Percentiles rank a stretch among this genome's conserved stretches.
Evolutionary conservation across 805 yeast species (phyloP).

Genomic region (Crinitomyces ghanaensis): DNA sequence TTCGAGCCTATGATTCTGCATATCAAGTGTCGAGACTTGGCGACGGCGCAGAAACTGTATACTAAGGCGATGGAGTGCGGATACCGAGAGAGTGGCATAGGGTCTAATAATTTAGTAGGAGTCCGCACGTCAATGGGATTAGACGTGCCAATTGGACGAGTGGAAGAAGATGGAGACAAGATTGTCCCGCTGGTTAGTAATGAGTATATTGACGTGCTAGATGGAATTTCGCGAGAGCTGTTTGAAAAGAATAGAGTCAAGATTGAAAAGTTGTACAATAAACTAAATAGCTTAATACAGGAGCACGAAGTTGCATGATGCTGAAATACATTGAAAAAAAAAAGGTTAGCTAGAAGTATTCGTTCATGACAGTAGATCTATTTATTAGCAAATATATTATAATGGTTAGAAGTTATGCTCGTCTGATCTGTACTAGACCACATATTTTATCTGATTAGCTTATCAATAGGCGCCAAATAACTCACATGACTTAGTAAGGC

Average conservation of each 20-base stretch:
- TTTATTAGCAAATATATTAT: too few species aligned
- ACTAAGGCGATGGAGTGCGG: slow-evolving; percentile 75
- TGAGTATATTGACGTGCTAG: slow-evolving; percentile 40
- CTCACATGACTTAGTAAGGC: too few species aligned
- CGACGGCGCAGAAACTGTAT: slow-evolving; percentile 49
- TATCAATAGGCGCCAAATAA: too few species aligned
- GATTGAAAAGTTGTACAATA: slow-evolving; percentile 34
- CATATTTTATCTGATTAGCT: too few species aligned
- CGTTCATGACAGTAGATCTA: too few species aligned
- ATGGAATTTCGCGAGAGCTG: slow-evolving; percentile 46
- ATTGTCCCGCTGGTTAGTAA: slow-evolving; percentile 37
- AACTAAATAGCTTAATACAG: slow-evolving; percentile 2
- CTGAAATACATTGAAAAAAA: not conserved
- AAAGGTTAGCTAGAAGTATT: too few species aligned
- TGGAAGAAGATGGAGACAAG: slow-evolving; percentile 27
- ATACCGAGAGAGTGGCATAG: slow-evolving; percentile 79
- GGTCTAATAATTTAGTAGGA: slow-evolving; percentile 66
- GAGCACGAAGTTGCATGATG: not conserved
- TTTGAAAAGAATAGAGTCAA: slow-evolving; percentile 56
- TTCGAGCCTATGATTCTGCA: slow-evolving; percentile 81
- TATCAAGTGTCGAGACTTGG: slow-evolving; percentile 58
- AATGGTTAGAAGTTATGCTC: too few species aligned
- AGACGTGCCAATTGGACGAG: slow-evolving; percentile 66
- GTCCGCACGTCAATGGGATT: slow-evolving; percentile 60
- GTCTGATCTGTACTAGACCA: too few species aligned